Base-by-base conservation (phyloP, 495 filamentous ascomycete species). In the Apodospora peruviana region DNA sequence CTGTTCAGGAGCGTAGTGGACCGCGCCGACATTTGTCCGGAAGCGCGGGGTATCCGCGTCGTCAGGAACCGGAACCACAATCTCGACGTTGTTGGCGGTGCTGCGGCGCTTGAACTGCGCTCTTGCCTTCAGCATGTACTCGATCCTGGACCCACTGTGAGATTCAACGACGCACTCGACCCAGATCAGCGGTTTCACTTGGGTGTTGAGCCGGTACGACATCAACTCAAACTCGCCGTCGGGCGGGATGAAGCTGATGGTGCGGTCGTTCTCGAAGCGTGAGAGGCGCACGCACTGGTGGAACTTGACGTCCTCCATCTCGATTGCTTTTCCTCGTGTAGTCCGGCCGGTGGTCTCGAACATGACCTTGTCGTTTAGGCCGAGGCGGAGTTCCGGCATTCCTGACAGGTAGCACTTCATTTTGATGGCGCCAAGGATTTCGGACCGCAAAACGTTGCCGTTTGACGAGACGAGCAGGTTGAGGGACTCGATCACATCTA, bases 271-370 rank as follows among this genome's bases (percentile, higher is more conserved):
- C 68, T 99, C 94, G 73, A 99, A 99, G 22, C 94, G 78, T 18
- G 88, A 91, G 48, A 99, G 72, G 54, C 94, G 83, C 50, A 99
- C 94, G 69, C 94, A 99, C 65, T 99, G 94, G 71, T 99, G 94
- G 70, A 99, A 99, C 62, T 97, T 99, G 62, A 99, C 94, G 55
- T 99, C 94, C 68, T 99, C 94, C 94, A 99, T 99, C 70, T 99
- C 94, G 45, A 99, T 91, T 10, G 93, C 88, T 69, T 99, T 99
- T 42, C 94, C 94, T 62, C 94, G 72, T 43, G 90, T 95, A 8
- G 94, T 90, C 45, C 94, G 79, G 12, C 94, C 94, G 8, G 94
- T 99, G 24, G 89, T 93, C 72, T 99, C 94, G 62, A 99, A 99
- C 94, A 99, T 99, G 58, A 88, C 94, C 67, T 99, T 99, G 70